Conservation (phyloP, 2,329 filamentous ascomycete genomes). For the Penicillium sp. region DNA sequence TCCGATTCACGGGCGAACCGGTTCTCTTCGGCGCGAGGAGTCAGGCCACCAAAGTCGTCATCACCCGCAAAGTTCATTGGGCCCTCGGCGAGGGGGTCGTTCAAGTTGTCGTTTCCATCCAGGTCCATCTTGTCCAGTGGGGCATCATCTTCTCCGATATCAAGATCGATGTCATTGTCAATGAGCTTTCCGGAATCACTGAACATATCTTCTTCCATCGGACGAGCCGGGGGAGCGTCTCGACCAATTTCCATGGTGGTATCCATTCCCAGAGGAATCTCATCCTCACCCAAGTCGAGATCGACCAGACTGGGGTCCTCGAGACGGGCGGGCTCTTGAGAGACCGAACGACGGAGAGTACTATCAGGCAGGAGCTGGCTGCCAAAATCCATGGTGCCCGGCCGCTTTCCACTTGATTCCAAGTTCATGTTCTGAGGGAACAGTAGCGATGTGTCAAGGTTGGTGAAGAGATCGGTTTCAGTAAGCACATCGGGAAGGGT, state of each 20-base stretch:
- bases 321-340: slow-evolving; percentile 50
- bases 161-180: slow-evolving; percentile 49
- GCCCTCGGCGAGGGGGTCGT: slow-evolving; percentile 55
- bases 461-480: slow-evolving; percentile 84
- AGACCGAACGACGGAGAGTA: slow-evolving; percentile 43
- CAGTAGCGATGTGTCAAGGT: slow-evolving; percentile 75
- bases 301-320: slow-evolving; percentile 71
- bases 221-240: slow-evolving; percentile 67
- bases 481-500: slow-evolving; percentile 90
- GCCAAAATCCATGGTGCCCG: slow-evolving; percentile 51
- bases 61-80: slow-evolving; percentile 49
- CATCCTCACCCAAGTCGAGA: slow-evolving; percentile 62
- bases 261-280: slow-evolving; percentile 62
- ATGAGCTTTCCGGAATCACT: slow-evolving; percentile 62
- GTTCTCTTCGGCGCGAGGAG: slow-evolving; percentile 43
- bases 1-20: slow-evolving; percentile 61
- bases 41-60: slow-evolving; percentile 56
- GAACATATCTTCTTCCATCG: slow-evolving; percentile 52
- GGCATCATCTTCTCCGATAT: slow-evolving; percentile 46
- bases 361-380: slow-evolving; percentile 77
- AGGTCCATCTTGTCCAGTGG: slow-evolving; percentile 39
- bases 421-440: slow-evolving; percentile 64
- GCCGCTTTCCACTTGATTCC: slow-evolving; percentile 35
- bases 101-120: slow-evolving; percentile 52
- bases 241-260: slow-evolving; percentile 82